A percentile compares a stretch with the other conserved stretches of the same genome.
These are phyloP conservation scores for Seminavis robusta DNA, from an alignment of 108 stramenopile species.

Conservation along the genomic window DNA sequence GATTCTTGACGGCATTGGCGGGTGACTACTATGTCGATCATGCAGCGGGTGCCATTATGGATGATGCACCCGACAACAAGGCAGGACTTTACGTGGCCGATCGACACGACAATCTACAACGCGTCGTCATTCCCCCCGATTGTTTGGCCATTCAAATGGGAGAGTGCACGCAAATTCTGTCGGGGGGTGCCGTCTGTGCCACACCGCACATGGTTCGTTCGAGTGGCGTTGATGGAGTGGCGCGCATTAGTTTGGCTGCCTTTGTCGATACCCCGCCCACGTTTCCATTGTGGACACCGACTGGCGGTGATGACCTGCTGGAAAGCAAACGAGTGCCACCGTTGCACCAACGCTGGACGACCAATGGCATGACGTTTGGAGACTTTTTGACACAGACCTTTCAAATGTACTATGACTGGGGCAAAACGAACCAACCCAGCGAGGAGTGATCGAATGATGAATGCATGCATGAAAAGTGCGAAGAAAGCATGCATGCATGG, in stretches of 20 bases:
- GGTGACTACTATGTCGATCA: slow-evolving; percentile 85
- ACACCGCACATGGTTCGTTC: slow-evolving; percentile 89
- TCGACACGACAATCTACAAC: slow-evolving; percentile 45
- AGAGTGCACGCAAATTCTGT: slow-evolving; percentile 89
- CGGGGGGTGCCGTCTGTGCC: slow-evolving; percentile 80
- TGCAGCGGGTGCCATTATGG: slow-evolving; percentile 48
- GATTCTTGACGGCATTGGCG: slow-evolving; percentile 88
- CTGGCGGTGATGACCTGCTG: slow-evolving; percentile 44
- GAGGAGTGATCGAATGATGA: too few relatives aligned
- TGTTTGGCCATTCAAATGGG: slow-evolving; percentile 93
- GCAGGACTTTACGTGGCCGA: slow-evolving; percentile 84
- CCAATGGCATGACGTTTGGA: slow-evolving; percentile 84
- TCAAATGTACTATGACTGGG: slow-evolving; percentile 68
- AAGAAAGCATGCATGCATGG: too few relatives aligned
- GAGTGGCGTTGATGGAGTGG: slow-evolving; percentile 21
- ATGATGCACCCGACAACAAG: slow-evolving; percentile 46
- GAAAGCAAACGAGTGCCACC: slow-evolving; percentile 66
- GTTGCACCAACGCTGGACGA: slow-evolving; percentile 62
- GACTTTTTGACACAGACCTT: slow-evolving; percentile 82
- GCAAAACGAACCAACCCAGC: too few relatives aligned
- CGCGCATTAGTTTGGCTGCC: slow-evolving; percentile 72
- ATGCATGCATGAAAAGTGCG: too few relatives aligned
- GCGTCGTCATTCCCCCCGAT: slow-evolving; percentile 76
- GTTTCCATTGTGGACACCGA: slow-evolving; percentile 60
- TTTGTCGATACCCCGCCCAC: slow-evolving; percentile 84